These are phyloP conservation scores for Mallotus nudiflorus DNA, from an alignment of 345 rosid genomes.

Conservation along the genomic window DNA sequence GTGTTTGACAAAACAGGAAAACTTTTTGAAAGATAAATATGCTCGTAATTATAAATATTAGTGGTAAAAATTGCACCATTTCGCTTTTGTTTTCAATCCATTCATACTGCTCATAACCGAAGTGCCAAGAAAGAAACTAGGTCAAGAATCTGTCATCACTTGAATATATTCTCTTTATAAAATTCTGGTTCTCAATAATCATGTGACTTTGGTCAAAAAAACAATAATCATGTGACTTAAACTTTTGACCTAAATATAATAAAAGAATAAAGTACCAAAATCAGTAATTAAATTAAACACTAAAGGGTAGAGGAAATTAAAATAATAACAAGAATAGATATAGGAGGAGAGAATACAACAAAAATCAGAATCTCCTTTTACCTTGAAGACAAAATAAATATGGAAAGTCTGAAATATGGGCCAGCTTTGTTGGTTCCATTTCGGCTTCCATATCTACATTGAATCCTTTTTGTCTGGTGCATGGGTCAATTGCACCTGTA, in stretches of 20 bases:
- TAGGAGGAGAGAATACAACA: background rate
- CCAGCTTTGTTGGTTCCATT: conserved; percentile 11
- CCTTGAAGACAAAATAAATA: background rate
- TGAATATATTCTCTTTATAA: background rate
- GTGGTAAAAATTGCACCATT: no score
- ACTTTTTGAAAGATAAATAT: no score
- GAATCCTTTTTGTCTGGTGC: conserved; percentile 16
- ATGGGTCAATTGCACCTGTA: conserved; percentile 4
- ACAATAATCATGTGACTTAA: background rate
- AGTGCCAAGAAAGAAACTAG: no score
- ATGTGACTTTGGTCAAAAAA: no score
- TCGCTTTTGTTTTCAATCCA: no score
- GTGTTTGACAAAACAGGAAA: no score
- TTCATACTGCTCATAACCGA: no score
- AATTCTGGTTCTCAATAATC: background rate
- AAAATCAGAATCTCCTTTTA: conserved; percentile 14
- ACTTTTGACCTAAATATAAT: background rate
- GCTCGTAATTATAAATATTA: no score
- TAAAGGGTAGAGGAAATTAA: background rate
- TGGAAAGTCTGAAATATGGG: conserved; percentile 22
- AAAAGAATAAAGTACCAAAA: conserved; percentile 1
- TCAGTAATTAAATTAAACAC: background rate
- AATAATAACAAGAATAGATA: no score
- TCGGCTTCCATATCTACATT: conserved; percentile 8
- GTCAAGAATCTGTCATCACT: background rate